phyloP scores from a whole-genome alignment of 2,329 filamentous ascomycete genomes.

The Penicillium vulpinum region DNA sequence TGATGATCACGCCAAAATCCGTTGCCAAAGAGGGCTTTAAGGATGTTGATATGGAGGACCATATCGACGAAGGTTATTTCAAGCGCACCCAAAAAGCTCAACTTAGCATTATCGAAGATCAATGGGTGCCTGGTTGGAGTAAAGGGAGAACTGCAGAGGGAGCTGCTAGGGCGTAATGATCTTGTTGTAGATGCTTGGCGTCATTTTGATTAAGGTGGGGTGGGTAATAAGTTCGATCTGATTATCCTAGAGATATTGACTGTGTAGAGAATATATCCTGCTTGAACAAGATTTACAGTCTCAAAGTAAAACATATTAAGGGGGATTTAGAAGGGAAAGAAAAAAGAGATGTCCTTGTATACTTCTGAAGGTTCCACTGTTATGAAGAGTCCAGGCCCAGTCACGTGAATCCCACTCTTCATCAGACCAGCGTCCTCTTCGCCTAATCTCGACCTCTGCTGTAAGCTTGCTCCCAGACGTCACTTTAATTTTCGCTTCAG shows the following conservation, averaged over 20 bases:
- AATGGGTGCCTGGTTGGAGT: neutral
- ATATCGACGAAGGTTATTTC: neutral
- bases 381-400: slow-evolving; percentile 20
- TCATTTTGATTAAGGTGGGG: neutral
- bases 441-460: slow-evolving; percentile 1
- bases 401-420: slow-evolving; percentile 21
- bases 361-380: neutral
- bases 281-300: neutral
- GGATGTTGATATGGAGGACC: neutral
- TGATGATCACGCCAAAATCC: neutral
- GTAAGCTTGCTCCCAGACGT: neutral
- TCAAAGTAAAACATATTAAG: neutral
- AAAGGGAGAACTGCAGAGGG: neutral
- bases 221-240: neutral
- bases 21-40: neutral
- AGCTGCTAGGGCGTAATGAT: neutral
- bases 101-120: neutral
- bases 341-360: neutral
- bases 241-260: neutral
- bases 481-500: neutral
- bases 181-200: neutral
- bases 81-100: neutral
- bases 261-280: neutral
- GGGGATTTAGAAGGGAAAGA: neutral
- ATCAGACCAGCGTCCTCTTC: slow-evolving; percentile 13